Evolutionary conservation across 805 yeast species (phyloP), one percentile per base, ranked within the genome.

Genomic region (Dipodascus geniculatus): DNA sequence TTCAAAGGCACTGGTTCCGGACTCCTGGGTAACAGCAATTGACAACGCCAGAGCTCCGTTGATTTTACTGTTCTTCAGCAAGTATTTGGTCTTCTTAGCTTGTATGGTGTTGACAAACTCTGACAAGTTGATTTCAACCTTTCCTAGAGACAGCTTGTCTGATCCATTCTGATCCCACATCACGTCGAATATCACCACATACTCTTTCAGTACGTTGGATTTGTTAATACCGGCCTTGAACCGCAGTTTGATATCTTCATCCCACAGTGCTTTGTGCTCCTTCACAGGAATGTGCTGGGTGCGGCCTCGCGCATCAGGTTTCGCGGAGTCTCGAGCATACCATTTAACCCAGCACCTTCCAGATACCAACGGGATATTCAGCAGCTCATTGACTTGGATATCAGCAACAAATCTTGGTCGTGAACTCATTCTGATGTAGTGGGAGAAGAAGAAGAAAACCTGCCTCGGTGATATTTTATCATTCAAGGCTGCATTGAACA

Each of bases 341-440:
- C 90, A 77, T 55, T 82, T 80, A 19, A 88, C 78, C 57, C 67
- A 81, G 60, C 91, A 81, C 38, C 71, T 64, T 0, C 95, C 95
- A 2, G 81, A 71, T 1, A 83, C 74, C 59, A 86, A 89, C 1
- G 98, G 98, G 24, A 91, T 78, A 62, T 90, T 90, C n/a, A 83
- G 76, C 49, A 91, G 71, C 58, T 87, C 95, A 53, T 78, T 76
- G 50, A 89, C 75, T 17, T 75, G 67, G 24, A 87, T 68, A 20
- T 73, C 66, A 44, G 87, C 72, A 51, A 78, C 70, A 66, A 87
- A 90, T 67, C 80, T 80, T 4, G 87, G 85, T 11, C 44, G 44
- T 38, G 44, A n/a, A 17, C 44, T 38, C 44, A 38, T 38, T 28
- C 11, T 28, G 33, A 6, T 6, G 33, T 11, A 6, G 33, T 28